Evolutionary conservation across 2,329 filamentous ascomycete genomes (phyloP).

Genomic region (Periconia macrospinosa): DNA sequence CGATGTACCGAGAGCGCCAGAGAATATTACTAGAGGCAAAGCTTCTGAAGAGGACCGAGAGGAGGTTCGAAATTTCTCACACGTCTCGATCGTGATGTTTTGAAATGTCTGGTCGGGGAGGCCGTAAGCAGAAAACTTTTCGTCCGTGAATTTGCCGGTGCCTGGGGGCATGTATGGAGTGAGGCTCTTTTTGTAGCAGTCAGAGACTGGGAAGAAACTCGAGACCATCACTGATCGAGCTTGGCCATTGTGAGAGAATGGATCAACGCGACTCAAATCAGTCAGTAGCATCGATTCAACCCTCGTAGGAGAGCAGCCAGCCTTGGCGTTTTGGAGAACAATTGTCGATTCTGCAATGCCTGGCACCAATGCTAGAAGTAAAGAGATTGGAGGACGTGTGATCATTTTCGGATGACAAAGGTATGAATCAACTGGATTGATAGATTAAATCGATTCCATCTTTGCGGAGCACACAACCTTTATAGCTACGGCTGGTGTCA

Average conservation of each 20-base stretch:
- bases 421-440: too few species aligned
- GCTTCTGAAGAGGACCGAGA: not conserved
- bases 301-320: not conserved
- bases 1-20: constrained; percentile 49
- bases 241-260: constrained; percentile 20
- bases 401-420: not conserved
- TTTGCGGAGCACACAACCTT: too few species aligned
- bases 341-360: not conserved
- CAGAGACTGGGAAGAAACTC: constrained; percentile 20
- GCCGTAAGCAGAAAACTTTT: constrained; percentile 25
- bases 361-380: not conserved
- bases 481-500: too few species aligned
- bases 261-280: constrained; percentile 21
- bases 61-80: constrained; percentile 1
- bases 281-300: constrained; percentile 11
- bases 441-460: too few species aligned
- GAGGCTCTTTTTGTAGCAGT: constrained; percentile 11
- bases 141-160: constrained; percentile 22
- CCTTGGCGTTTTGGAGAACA: not conserved
- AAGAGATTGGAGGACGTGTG: not conserved
- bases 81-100: constrained; percentile 20
- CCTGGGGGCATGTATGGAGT: constrained; percentile 26
- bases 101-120: constrained; percentile 28
- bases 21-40: constrained; percentile 46
- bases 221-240: constrained; percentile 27